A percentile compares a stretch with the other conserved stretches of the same genome.
These are phyloP conservation scores for Penicillium nucicola DNA, from an alignment of 495 filamentous ascomycete genomes.

Conservation along the genomic window DNA sequence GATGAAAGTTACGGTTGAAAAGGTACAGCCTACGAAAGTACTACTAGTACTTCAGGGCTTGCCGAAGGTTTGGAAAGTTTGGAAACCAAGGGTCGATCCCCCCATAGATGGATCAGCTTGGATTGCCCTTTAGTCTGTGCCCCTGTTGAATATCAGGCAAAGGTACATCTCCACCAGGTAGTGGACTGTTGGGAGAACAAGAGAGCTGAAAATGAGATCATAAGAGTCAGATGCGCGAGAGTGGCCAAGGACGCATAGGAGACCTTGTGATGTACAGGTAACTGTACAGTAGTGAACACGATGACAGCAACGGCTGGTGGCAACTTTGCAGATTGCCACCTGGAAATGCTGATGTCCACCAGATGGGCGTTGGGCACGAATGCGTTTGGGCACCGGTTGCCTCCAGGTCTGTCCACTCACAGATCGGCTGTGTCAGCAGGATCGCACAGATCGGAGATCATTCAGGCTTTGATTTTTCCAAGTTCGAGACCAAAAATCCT, in stretches of 20 bases:
- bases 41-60: not conserved
- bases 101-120: slow-evolving; percentile 15
- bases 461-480: slow-evolving; percentile 2
- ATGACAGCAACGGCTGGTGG: slow-evolving; percentile 6
- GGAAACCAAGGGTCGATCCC: slow-evolving; percentile 20
- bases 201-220: not conserved
- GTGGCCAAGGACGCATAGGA: not conserved
- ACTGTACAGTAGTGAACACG: not conserved
- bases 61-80: slow-evolving; percentile 2
- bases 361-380: slow-evolving; percentile 40
- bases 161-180: slow-evolving; percentile 1
- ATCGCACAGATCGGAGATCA: slow-evolving; percentile 17
- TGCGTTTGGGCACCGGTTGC: slow-evolving; percentile 38
- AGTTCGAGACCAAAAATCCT: slow-evolving; percentile 11
- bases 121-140: slow-evolving; percentile 27
- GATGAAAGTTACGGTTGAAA: not conserved
- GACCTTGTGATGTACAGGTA: slow-evolving; percentile 1
- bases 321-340: slow-evolving; percentile 21
- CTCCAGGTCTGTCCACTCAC: slow-evolving; percentile 18
- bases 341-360: slow-evolving; percentile 7
- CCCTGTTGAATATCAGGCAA: slow-evolving; percentile 13
- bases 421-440: slow-evolving; percentile 18
- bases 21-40: not conserved
- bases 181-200: slow-evolving; percentile 18
- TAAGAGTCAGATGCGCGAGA: not conserved